Conservation (phyloP, 2,329 filamentous ascomycete species). For the Orbilia oligospora region DNA sequence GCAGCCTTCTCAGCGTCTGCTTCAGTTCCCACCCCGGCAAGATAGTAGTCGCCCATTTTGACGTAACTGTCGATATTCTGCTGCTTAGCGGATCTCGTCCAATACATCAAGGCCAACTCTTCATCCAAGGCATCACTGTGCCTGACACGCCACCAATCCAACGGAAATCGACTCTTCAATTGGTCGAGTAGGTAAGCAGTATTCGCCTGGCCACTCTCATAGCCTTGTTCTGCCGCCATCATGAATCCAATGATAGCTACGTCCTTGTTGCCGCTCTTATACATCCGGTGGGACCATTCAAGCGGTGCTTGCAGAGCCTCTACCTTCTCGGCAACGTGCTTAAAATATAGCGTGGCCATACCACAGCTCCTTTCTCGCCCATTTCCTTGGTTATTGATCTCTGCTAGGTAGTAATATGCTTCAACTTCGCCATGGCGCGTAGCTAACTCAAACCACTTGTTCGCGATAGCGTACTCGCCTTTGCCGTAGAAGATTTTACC, state of each 20-base stretch:
- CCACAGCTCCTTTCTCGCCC: conserved; percentile 84
- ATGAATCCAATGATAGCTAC: conserved; percentile 84
- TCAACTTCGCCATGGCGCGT: conserved; percentile 87
- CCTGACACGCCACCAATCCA: conserved; percentile 67
- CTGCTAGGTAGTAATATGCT: conserved; percentile 91
- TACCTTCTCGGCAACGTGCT: conserved; percentile 80
- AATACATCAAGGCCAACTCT: conserved; percentile 85
- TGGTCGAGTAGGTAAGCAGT: conserved; percentile 89
- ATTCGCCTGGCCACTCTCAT: conserved; percentile 89
- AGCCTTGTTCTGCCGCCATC: conserved; percentile 92
- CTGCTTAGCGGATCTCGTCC: conserved; percentile 94
- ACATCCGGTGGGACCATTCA: conserved; percentile 85
- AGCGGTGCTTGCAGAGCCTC: conserved; percentile 83
- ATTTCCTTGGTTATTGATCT: conserved; percentile 84
- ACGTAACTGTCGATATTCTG: conserved; percentile 93
- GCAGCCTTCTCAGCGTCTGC: conserved; percentile 86
- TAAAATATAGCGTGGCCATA: conserved; percentile 85
- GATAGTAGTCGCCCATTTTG: conserved; percentile 99
- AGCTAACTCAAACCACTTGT: conserved; percentile 88
- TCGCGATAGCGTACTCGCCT: conserved; percentile 76
- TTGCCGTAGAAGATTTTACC: conserved; percentile 89
- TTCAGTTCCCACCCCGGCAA: conserved; percentile 81
- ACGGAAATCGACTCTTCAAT: conserved; percentile 74
- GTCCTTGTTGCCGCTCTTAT: conserved; percentile 82
- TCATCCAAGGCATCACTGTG: conserved; percentile 68